A percentile compares a stretch with the other conserved stretches of the same genome.
phyloP scores from a whole-genome alignment of 176 grass and related monocot species.

The Cymbopogon citratus region DNA sequence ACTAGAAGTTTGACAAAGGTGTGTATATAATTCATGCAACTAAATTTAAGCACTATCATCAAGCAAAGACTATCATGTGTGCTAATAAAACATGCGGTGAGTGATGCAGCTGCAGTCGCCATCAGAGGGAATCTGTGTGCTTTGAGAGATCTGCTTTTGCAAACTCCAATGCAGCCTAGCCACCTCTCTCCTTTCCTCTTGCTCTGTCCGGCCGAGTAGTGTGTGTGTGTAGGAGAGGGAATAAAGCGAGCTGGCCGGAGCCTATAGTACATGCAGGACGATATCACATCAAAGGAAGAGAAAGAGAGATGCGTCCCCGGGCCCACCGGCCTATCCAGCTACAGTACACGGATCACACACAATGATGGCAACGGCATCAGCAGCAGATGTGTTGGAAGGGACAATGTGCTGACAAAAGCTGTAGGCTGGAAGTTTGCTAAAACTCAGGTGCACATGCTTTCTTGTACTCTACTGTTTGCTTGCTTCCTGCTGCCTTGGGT shows the following conservation, averaged over 20 bases:
- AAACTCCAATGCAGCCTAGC: conserved; percentile 69
- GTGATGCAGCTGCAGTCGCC: conserved; percentile 37
- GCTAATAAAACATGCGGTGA: not conserved
- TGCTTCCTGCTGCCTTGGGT: not conserved
- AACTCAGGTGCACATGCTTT: conserved; percentile 29
- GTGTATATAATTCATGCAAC: not conserved
- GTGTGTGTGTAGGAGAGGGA: conserved; percentile 21
- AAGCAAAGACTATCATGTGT: not conserved
- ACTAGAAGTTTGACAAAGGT: not conserved
- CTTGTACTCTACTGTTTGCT: not conserved
- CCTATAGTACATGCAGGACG: conserved; percentile 14
- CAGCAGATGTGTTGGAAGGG: conserved; percentile 18
- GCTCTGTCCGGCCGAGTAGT: not conserved
- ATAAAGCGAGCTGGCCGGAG: conserved; percentile 44
- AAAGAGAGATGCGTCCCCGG: conserved; percentile 33
- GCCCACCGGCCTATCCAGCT: conserved; percentile 13
- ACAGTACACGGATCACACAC: conserved; percentile 39
- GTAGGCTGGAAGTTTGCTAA: conserved; percentile 24
- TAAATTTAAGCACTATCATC: not conserved
- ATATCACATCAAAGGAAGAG: conserved; percentile 80
- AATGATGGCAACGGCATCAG: conserved; percentile 27
- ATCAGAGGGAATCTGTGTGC: conserved; percentile 62
- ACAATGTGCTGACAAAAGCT: conserved; percentile 27
- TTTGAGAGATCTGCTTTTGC: conserved; percentile 80
- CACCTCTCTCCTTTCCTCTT: conserved; percentile 16